These are phyloP conservation scores for Myxozyma neglecta DNA, from an alignment of 805 yeast species.

Conservation along the genomic window DNA sequence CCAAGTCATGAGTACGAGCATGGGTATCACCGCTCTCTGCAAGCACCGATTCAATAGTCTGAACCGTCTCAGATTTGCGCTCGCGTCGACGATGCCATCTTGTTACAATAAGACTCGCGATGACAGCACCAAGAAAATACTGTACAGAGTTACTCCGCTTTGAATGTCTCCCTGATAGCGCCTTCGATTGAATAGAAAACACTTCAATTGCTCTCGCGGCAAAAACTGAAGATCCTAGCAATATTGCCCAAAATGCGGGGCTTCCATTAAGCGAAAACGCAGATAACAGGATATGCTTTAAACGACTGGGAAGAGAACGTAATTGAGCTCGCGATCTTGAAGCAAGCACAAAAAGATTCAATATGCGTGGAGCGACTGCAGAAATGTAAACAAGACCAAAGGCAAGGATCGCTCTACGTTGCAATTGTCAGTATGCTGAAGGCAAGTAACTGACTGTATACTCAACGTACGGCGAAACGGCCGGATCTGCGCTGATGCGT, in stretches of 20 bases:
- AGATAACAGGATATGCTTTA: slow-evolving; percentile 14
- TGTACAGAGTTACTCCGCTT: neutral
- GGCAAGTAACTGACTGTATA: neutral
- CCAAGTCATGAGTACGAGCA: slow-evolving; percentile 17
- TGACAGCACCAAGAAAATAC: slow-evolving; percentile 9
- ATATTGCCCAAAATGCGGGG: slow-evolving; percentile 17
- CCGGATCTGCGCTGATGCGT: slow-evolving; percentile 6
- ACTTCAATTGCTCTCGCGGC: neutral
- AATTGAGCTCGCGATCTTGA: neutral
- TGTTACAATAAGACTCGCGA: slow-evolving; percentile 10
- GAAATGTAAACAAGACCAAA: slow-evolving; percentile 17
- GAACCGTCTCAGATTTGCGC: neutral
- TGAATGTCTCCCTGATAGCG: neutral
- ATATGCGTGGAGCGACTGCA: slow-evolving; percentile 13
- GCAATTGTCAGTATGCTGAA: neutral
- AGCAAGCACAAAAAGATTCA: slow-evolving; percentile 6
- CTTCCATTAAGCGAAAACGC: slow-evolving; percentile 10
- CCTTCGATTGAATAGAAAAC: neutral
- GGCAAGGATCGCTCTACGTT: slow-evolving; percentile 12
- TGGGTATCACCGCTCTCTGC: slow-evolving; percentile 1
- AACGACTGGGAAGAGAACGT: neutral
- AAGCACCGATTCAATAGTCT: neutral
- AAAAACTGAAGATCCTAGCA: slow-evolving; percentile 11
- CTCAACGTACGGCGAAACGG: slow-evolving; percentile 8
- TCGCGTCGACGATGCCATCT: slow-evolving; percentile 20